These are phyloP conservation scores for Picocystis salinarum DNA, from an alignment of 139 green algal species.

Conservation along the genomic window DNA sequence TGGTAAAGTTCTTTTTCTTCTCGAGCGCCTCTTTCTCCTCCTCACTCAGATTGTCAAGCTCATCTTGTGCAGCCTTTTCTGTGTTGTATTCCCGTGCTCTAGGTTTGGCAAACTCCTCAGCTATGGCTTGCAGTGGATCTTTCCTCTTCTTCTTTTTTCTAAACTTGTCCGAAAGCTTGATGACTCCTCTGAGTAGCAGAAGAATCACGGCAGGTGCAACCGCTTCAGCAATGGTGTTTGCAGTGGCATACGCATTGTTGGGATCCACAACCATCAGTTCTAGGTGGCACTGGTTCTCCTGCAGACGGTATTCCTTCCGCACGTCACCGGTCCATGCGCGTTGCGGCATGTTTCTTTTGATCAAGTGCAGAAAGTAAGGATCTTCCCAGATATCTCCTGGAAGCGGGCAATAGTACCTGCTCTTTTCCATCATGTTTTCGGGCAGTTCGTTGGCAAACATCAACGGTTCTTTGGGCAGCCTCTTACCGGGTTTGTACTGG, in stretches of 20 bases:
- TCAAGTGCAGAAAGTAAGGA: conserved; percentile 27
- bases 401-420: conserved; percentile 45
- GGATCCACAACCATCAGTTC: conserved; percentile 41
- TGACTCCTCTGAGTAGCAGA: conserved; percentile 18
- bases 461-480: no score
- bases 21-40: conserved; percentile 10
- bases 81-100: background rate
- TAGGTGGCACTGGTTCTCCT: conserved; percentile 21
- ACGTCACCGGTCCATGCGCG: conserved; percentile 15
- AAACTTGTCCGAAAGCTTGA: conserved; percentile 20
- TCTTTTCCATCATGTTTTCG: conserved; percentile 50
- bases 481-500: no score
- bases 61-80: background rate
- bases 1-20: conserved; percentile 3
- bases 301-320: conserved; percentile 19
- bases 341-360: conserved; percentile 5
- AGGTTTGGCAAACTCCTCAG: conserved; percentile 20
- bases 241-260: conserved; percentile 18
- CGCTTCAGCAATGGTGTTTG: conserved; percentile 30
- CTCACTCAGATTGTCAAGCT: no score
- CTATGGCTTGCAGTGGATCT: conserved; percentile 28
- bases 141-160: conserved; percentile 27
- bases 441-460: conserved; percentile 24
- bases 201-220: conserved; percentile 30
- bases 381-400: conserved; percentile 50